Base-by-base conservation (phyloP, 176 grass and related monocot species). In the Paspalum vaginatum region DNA sequence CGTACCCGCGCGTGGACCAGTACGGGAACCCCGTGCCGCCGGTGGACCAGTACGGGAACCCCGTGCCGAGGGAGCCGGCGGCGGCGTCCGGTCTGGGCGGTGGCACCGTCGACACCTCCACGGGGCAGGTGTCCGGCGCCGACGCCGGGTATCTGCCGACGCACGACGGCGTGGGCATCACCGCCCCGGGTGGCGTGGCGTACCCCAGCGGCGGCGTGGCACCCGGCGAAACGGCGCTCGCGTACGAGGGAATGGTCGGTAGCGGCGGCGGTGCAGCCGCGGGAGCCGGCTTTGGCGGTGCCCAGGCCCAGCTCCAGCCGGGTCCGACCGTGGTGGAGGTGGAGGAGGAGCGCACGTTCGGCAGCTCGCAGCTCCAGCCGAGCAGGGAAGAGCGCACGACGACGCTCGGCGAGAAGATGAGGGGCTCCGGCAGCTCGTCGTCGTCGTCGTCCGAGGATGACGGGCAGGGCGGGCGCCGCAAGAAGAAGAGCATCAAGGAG, bases 401-500 rank as follows among this genome's bases (percentile, higher is more conserved):
- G 11, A 89, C 68, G 9, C 70, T 83, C 7, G 84, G 87, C 55
- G 89, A 83, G 43, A 69, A 81, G 40, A 51, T 85, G 59, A 87
- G 62, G n/a, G 80, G 86, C 63, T 87, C 93, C 8, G 86, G 85
- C 40, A 90, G 77, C 50, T 79, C 75, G 32, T 32, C 32, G 32
- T 32, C 32, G 32, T 32, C 32, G 32, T 93, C 85, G 43, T 91
- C 91, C 2, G 91, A 97, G 88, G 94, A 93, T 46, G 94, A 89
- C 8, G 94, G 84, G 38, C 78, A 89, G 15, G 88, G 88, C 11
- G 81, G 86, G 62, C 74, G 87, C 0, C 83, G 86, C 83, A 97
- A 87, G 93, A 94, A 93, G 91, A 97, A 93, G 86, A 75, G 86
- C 86, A 11, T 93, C 48, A 93, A 93, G 81, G 86, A 93, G 25